phyloP scores from a whole-genome alignment of 2,329 filamentous ascomycete genomes.

The Sarocladiaceae sp. region DNA sequence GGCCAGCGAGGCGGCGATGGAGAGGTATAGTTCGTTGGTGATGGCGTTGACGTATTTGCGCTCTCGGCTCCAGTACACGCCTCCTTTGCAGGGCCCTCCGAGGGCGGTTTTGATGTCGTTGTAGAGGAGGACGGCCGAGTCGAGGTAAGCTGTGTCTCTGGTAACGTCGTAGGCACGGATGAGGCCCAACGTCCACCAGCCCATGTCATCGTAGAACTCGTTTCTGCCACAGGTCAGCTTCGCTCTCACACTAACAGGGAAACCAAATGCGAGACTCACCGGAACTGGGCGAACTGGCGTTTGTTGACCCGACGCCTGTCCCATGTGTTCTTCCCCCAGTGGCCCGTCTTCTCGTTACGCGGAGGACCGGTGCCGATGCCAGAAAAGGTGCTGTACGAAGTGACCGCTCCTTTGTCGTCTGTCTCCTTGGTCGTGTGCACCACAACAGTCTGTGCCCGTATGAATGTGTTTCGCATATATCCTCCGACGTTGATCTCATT shows the following conservation, averaged over 20 bases:
- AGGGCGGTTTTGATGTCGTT: constrained; percentile 46
- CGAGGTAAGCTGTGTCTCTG: constrained; percentile 43
- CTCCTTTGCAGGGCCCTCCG: constrained; percentile 42
- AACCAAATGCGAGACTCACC: constrained; percentile 20
- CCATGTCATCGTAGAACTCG: constrained; percentile 52
- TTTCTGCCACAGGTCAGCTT: constrained; percentile 26
- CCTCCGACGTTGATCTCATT: constrained; percentile 31
- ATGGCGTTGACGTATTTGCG: constrained; percentile 46
- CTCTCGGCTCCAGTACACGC: constrained; percentile 52
- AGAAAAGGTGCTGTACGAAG: constrained; percentile 31
- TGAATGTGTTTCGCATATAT: constrained; percentile 39
- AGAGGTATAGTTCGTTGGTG: constrained; percentile 52
- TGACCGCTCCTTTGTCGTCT: constrained; percentile 26
- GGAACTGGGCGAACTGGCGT: constrained; percentile 22
- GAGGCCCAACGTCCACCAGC: constrained; percentile 59
- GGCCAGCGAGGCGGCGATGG: constrained; percentile 46
- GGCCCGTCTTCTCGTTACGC: neutral
- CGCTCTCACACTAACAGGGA: constrained; percentile 12
- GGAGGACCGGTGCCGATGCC: neutral
- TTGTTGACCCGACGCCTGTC: constrained; percentile 24
- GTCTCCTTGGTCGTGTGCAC: constrained; percentile 33
- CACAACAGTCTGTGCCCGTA: constrained; percentile 34
- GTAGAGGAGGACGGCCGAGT: constrained; percentile 47
- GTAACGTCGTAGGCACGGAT: constrained; percentile 52
- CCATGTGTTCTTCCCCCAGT: constrained; percentile 6